Evolutionary conservation across 257 asterid genomes (phyloP).

Genomic region (Parsonsia alboflavescens): DNA sequence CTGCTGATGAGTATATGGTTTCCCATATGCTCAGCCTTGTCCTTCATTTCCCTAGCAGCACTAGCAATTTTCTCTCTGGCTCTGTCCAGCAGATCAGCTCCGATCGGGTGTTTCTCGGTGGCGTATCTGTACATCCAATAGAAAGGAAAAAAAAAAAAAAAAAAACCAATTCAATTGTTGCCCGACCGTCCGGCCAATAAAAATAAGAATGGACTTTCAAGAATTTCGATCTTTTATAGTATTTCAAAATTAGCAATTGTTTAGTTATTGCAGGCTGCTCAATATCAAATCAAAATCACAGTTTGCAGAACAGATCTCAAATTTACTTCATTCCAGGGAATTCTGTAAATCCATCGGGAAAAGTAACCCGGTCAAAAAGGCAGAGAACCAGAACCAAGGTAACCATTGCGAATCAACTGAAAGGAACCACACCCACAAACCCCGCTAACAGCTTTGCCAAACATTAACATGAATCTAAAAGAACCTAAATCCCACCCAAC

Average conservation of each 20-base stretch:
- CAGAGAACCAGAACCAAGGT: neutral
- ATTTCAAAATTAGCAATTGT: no score
- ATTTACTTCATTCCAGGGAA: conserved; percentile 13
- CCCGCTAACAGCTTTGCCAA: no score
- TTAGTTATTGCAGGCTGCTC: no score
- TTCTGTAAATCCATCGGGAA: neutral
- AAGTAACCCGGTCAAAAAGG: conserved; percentile 1
- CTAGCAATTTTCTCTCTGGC: conserved; percentile 50
- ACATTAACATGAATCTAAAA: no score
- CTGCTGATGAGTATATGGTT: conserved; percentile 32
- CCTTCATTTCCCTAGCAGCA: conserved; percentile 61
- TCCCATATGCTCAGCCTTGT: conserved; percentile 59
- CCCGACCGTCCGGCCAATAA: no score
- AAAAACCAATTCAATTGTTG: no score
- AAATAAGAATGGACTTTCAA: no score
- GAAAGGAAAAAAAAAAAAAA: no score
- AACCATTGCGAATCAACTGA: neutral
- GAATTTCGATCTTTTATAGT: no score
- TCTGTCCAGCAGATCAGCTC: conserved; percentile 64
- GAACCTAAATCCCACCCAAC: no score
- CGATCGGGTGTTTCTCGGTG: conserved; percentile 75
- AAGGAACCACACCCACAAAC: no score
- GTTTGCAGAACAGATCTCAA: neutral
- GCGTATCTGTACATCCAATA: conserved; percentile 72
- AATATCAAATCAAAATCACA: no score